Percentiles rank a stretch among this genome's conserved stretches.
These are phyloP conservation scores for Cucurbita moschata DNA, from an alignment of 306 rosid species.

Conservation along the genomic window DNA sequence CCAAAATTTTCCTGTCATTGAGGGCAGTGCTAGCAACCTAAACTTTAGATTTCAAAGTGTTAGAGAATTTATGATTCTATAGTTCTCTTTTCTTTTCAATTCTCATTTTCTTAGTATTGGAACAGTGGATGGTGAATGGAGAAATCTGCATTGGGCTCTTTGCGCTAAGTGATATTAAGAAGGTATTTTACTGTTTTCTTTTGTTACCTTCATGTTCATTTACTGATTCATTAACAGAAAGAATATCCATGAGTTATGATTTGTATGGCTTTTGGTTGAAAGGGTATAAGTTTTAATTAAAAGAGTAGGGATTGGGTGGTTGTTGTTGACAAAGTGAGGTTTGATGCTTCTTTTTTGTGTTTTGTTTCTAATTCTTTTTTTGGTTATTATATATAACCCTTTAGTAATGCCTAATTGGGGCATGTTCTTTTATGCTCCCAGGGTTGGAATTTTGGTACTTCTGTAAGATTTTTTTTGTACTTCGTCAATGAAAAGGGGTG, in stretches of 20 bases:
- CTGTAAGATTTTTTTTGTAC: background rate
- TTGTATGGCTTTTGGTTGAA: background rate
- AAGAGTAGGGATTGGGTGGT: background rate
- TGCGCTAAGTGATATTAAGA: conserved; percentile 75
- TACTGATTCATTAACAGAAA: background rate
- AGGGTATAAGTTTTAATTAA: background rate
- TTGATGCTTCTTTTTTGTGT: background rate
- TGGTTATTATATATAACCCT: background rate
- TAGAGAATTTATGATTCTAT: background rate
- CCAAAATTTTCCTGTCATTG: background rate
- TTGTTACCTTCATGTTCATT: background rate
- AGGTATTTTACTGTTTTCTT: conserved; percentile 37
- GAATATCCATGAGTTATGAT: background rate
- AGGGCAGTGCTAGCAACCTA: background rate
- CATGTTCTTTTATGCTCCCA: background rate
- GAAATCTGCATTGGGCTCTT: conserved; percentile 97
- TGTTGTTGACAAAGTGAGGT: background rate
- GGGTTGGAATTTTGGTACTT: background rate
- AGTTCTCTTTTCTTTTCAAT: background rate
- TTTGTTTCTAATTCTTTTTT: background rate
- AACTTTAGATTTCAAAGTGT: background rate
- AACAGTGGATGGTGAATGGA: conserved; percentile 99
- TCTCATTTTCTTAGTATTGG: conserved; percentile 13
- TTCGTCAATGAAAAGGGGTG: background rate
- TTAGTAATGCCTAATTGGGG: background rate